These are phyloP conservation scores for Candolleomyces eurysporus DNA, from an alignment of 768 basidiomycete species.

Conservation along the genomic window DNA sequence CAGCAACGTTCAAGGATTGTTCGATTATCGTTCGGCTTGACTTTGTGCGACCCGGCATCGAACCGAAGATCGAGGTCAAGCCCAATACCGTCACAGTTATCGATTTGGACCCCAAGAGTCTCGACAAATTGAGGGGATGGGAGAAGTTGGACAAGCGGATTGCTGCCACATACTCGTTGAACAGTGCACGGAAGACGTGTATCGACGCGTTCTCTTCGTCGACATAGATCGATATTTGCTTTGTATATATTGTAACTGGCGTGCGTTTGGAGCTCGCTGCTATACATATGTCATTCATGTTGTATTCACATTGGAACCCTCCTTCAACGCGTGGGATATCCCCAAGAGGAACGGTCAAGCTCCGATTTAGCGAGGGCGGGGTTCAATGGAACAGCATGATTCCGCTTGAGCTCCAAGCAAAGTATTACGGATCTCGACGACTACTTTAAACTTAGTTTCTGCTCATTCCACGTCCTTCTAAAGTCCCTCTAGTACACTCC, in stretches of 20 bases:
- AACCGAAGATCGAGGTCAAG: constrained; percentile 11
- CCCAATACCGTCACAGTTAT: constrained; percentile 59
- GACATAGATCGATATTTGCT: neutral
- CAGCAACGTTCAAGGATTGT: constrained; percentile 97
- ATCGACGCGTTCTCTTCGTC: constrained; percentile 21
- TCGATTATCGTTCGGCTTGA: constrained; percentile 49
- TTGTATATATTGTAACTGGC: too few relatives aligned
- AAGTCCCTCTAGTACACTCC: neutral
- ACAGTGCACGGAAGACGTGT: constrained; percentile 26
- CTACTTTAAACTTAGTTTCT: neutral
- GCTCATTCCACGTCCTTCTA: neutral
- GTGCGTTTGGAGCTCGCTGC: neutral
- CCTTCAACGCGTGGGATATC: too few relatives aligned
- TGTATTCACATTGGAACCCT: too few relatives aligned
- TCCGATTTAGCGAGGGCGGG: constrained; percentile 7
- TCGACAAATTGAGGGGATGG: constrained; percentile 68
- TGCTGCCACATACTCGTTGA: constrained; percentile 20
- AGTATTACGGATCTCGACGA: constrained; percentile 1
- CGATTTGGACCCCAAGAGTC: constrained; percentile 82
- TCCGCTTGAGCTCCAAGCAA: neutral
- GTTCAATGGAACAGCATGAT: neutral
- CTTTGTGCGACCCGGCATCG: constrained; percentile 21
- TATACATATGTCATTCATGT: neutral
- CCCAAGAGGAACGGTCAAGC: neutral
- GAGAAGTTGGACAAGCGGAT: constrained; percentile 70